Evolutionary conservation across 257 asterid species (phyloP).

Genomic region (Nicotiana otophora): DNA sequence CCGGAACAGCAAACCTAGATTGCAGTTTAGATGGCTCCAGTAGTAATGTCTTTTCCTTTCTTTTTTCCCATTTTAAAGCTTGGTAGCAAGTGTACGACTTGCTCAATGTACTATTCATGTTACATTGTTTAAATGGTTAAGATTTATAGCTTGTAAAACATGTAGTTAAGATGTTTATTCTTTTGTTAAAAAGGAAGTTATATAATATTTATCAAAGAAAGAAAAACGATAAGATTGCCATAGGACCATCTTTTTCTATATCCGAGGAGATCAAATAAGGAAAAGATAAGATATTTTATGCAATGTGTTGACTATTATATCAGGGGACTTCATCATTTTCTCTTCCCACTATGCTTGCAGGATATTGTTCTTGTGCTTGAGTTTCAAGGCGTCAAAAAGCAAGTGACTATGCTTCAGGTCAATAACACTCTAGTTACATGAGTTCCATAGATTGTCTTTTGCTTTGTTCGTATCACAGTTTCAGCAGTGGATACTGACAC

Average conservation of each 20-base stretch:
- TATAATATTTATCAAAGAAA: background rate
- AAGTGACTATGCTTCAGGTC: conserved; percentile 97
- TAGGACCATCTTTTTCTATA: background rate
- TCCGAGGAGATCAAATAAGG: background rate
- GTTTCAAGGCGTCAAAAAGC: conserved; percentile 94
- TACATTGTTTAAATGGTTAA: background rate
- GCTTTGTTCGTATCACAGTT: background rate
- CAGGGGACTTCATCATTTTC: conserved; percentile 5
- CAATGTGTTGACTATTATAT: background rate
- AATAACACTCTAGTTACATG: background rate
- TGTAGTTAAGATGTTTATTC: background rate
- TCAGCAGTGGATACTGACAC: conserved; percentile 9
- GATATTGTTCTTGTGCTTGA: conserved; percentile 98
- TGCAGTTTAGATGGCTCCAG: background rate
- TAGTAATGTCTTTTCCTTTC: background rate
- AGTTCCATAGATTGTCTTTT: conserved; percentile 6
- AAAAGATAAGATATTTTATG: background rate
- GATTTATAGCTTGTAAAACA: background rate
- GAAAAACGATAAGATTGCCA: background rate
- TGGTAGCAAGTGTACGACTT: background rate
- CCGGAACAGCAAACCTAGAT: background rate
- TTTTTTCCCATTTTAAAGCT: background rate
- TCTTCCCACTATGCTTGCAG: conserved; percentile 40
- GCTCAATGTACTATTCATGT: background rate
- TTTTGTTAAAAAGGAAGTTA: background rate